Evolutionary conservation across 495 filamentous ascomycete genomes (phyloP), one percentile per base, ranked within the genome.

Genomic region (Hypoxylon rickii): DNA sequence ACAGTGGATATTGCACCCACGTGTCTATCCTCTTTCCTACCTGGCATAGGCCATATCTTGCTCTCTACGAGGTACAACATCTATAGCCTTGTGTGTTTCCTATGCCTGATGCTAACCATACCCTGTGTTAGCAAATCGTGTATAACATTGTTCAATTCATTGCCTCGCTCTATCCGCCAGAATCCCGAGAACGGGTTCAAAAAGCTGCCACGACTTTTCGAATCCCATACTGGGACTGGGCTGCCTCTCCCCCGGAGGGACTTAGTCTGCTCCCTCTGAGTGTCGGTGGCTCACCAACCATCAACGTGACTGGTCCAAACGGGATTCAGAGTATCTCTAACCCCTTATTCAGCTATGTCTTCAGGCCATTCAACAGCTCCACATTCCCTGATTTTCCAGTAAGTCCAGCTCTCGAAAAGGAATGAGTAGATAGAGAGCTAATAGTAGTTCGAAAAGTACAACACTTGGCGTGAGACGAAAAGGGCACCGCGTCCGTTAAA

Each of bases 21-120:
- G 71, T 74, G 8, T 87, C 83, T 7, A 79, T 83, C 39, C 71
- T 89, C 24, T 89, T 89, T 59, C 77, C 80, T 31, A 79, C 85
- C 15, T 90, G 87, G 87, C 86, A 90, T 72, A 74, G 87, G 34
- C 82, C 86, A 12, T 90, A 89, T 67, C 74, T 89, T 48, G 78
- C 79, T 29, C 68, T 89, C 22, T 82, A 82, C 52, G 87, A 89
- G 79, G 85, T 86, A 71, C 58, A 33, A 22, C 33, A 10, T 2
- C n/a, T 44, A 37, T 16, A 18, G 16, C 10, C 2, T 3, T 21
- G 3, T 6, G 1, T 18, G 33, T 38, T 22, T 20, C 20, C 4
- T 11, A 37, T 18, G 39, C 22, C 20, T 12, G 17, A 5, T 17
- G 31, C 32, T 64, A 38, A 63, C 46, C 22, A 13, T 42, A 19